Base-by-base conservation (phyloP, 768 basidiomycete genomes). In the Lentinus tigrinus region DNA sequence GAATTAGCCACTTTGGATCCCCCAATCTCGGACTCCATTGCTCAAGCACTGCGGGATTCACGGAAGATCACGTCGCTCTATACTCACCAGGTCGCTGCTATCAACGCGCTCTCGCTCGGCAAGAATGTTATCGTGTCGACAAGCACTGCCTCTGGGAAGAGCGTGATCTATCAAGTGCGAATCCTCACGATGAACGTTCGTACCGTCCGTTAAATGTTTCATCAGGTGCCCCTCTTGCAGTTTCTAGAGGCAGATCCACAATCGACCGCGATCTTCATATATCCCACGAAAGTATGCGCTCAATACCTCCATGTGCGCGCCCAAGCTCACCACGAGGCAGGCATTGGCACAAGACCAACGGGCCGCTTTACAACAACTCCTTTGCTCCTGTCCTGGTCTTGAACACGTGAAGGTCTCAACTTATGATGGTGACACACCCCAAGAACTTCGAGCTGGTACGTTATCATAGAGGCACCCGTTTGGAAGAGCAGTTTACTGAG, bases 311-410 rank as follows among this genome's bases (percentile, higher is more conserved):
- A 40, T 14, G 4, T 8, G 17, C 24, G 14, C n/a, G 14, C 24
- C 17, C n/a, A 2, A 26, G 16, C 50, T 47, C 23, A 58, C 44
- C 9, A 17, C 17, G 8, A 16, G 48, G 7, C 44, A 93, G 89
- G 93, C 93, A 16, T 75, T 96, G 39, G 93, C 94, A 1, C 93
- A 96, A 72, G 93, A 96, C 66, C 93, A 96, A 70, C 84, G 79
- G 63, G 73, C 75, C 3, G 85, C 89, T 1, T 70, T 95, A 48
- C 82, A 89, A 56, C 85, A 87, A 54, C 68, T 96, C 14, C 65
- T 95, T 0, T 77, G 65, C 54, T 74, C 76, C 9, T 86, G 84
- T 69, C 77, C 83, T 0, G 82, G 84, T 9, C 75, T 94, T n/a
- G 81, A 82, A 55, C 76, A 85, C 49, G 69, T 88, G 38, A 77